Evolutionary conservation across 495 filamentous ascomycete genomes (phyloP), one percentile per base, ranked within the genome.

Genomic region (Penicillium roqueforti): DNA sequence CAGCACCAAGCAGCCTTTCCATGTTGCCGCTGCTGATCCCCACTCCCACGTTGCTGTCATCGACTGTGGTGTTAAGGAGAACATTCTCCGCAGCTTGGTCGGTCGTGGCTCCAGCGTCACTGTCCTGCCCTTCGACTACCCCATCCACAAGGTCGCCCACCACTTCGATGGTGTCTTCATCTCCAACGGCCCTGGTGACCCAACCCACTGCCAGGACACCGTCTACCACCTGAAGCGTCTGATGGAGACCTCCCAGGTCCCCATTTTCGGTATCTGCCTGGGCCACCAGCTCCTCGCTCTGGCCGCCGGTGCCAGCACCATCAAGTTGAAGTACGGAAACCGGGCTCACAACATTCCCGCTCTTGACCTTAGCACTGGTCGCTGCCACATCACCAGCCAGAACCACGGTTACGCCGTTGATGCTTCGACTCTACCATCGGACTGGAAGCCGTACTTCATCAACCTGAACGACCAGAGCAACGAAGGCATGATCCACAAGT

Each of bases 371-470:
- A 95, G 89, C 48, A 96, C 92, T 26, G 95, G 95, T 22, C 87
- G 90, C 69, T 97, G 92, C 84, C 93, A 97, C 77, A 97, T 97
- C 74, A 97, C 93, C 41, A 87, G 82, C 63, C 93, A 98, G 78
- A 98, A 99, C 76, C 93, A 99, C 73, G 93, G 93, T 41, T 99
- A 99, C 64, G 93, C 93, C 16, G 91, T 99, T 41, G 93, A 97
- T 65, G 83, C 90, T 9, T 77, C 77, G 49, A 96, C 90, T 9
- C 79, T 99, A 19, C 80, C 87, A 22, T 75, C 70, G 28, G 88
- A 97, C 46, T 99, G 88, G 84, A 93, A 92, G 79, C 92, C 96
- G 66, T 96, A 95, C 77, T 97, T 97, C 66, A 83, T 93, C 63
- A 98, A 98, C 79, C 79, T 97, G 53, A 97, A 97, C 74, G 93